Base-by-base conservation (phyloP, 164 flowering plant genomes). In the Cinnamomum chago region DNA sequence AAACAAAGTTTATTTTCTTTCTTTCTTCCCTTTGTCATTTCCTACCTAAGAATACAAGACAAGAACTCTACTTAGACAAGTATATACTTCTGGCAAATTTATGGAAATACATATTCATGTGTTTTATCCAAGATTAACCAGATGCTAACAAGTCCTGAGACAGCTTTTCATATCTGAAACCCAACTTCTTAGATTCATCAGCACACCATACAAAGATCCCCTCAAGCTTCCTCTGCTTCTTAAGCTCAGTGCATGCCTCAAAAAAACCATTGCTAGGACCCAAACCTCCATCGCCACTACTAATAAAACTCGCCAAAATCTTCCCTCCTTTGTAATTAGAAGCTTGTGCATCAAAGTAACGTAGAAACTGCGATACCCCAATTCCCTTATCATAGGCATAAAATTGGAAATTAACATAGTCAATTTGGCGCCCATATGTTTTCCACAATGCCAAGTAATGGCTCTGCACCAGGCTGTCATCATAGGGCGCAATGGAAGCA, bases 201-300 rank as follows among this genome's bases (percentile, higher is more conserved):
- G 91, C 91, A 67, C 78, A 88, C 91, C 91, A 86, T 22, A 86
- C 76, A 72, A 86, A 88, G 72, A 86, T 88, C 2, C 87, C 89
- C 67, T 82, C 50, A 58, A 86, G 86, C 70, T 82, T 24, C 2
- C 78, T 66, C 70, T 80, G 74, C 33, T 78, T 78, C 76, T 75
- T 79, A 12, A 86, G 85, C 75, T 33, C 67, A 13, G 17, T 66
- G 72, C 91, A 88, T 50, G 91, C 91, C 4, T 74, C 76, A 55
- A 85, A 88, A 72, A 88, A 88, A 9, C 88, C 90, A 47, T 79
- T 28, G 0, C 72, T 70, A 1, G 88, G 88, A 0, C 80, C 67
- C 55, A 88, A 69, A 12, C 91, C 90, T 2, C 86, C 84, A 47
- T 83, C 83, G 24, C 72, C 82, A 28, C 86, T 84, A 11, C 73